A percentile compares a stretch with the other conserved stretches of the same genome.
These are phyloP conservation scores for Podospora didyma DNA, from an alignment of 495 filamentous ascomycete species.

Conservation along the genomic window DNA sequence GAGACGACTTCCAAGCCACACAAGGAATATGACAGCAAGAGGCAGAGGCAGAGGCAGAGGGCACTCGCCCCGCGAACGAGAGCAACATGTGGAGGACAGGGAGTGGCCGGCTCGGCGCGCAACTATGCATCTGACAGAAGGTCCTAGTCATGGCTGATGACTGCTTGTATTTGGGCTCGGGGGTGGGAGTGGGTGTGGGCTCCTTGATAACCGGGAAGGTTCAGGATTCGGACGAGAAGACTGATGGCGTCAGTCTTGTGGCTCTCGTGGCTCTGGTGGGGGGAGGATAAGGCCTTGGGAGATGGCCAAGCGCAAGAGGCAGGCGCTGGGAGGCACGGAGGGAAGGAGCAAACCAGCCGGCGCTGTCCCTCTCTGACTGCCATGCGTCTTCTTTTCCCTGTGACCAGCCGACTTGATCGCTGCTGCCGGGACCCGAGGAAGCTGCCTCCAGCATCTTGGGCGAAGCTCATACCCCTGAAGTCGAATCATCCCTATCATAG, in stretches of 20 bases:
- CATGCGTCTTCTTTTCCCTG: too few relatives aligned
- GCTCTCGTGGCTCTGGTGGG: not conserved
- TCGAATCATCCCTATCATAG: too few relatives aligned
- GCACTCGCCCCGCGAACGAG: constrained; percentile 3
- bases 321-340: too few relatives aligned
- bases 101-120: not conserved
- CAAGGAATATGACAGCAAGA: constrained; percentile 4
- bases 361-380: not conserved
- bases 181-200: not conserved
- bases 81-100: not conserved
- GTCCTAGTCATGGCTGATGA: constrained; percentile 6
- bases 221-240: constrained; percentile 1
- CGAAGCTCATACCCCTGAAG: too few relatives aligned
- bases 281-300: not conserved
- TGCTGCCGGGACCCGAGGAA: too few relatives aligned
- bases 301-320: not conserved
- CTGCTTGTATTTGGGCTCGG: too few relatives aligned
- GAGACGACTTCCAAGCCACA: constrained; percentile 2
- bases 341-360: constrained; percentile 1
- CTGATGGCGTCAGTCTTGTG: not conserved
- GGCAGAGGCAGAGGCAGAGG: constrained; percentile 6
- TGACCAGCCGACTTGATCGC: too few relatives aligned
- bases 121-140: constrained; percentile 2
- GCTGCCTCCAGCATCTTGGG: too few relatives aligned
- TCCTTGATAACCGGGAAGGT: not conserved